These are phyloP conservation scores for Starmerella etchellsii DNA, from an alignment of 805 yeast genomes.

Conservation along the genomic window DNA sequence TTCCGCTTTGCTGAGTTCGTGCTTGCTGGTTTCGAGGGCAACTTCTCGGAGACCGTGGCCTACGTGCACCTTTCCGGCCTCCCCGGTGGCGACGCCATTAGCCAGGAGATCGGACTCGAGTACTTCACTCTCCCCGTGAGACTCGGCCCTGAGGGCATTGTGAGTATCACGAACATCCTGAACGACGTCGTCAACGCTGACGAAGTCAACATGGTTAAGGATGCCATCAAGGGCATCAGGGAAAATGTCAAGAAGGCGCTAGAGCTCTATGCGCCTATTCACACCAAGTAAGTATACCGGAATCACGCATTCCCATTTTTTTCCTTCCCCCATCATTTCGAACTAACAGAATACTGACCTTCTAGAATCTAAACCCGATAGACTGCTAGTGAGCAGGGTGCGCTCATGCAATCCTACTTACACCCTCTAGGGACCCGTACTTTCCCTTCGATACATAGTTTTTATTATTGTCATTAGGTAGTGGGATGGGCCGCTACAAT, in stretches of 20 bases:
- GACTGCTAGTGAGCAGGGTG: background rate
- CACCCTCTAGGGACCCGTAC: too few species aligned
- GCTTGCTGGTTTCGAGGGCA: conserved; percentile 31
- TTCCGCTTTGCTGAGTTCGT: conserved; percentile 60
- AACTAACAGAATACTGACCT: background rate
- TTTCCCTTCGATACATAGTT: too few species aligned
- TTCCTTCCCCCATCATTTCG: too few species aligned
- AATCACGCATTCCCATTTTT: background rate
- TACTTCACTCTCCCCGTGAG: conserved; percentile 65
- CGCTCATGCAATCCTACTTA: too few species aligned
- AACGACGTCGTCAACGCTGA: conserved; percentile 51
- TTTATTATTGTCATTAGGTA: too few species aligned
- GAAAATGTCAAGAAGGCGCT: conserved; percentile 91
- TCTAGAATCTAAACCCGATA: background rate
- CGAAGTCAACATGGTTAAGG: conserved; percentile 73
- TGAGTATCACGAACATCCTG: conserved; percentile 45
- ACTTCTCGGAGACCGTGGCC: conserved; percentile 31
- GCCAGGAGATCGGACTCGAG: conserved; percentile 59
- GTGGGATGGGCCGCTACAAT: too few species aligned
- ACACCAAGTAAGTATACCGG: conserved; percentile 16
- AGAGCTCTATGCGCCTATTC: conserved; percentile 44
- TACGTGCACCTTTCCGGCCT: conserved; percentile 31
- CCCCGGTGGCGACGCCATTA: conserved; percentile 45
- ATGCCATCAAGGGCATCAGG: conserved; percentile 79
- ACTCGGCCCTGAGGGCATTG: conserved; percentile 62